A percentile compares a stretch with the other conserved stretches of the same genome.
These are phyloP conservation scores for Lodderomyces margitis DNA, from an alignment of 1,139 yeast species.

Conservation along the genomic window DNA sequence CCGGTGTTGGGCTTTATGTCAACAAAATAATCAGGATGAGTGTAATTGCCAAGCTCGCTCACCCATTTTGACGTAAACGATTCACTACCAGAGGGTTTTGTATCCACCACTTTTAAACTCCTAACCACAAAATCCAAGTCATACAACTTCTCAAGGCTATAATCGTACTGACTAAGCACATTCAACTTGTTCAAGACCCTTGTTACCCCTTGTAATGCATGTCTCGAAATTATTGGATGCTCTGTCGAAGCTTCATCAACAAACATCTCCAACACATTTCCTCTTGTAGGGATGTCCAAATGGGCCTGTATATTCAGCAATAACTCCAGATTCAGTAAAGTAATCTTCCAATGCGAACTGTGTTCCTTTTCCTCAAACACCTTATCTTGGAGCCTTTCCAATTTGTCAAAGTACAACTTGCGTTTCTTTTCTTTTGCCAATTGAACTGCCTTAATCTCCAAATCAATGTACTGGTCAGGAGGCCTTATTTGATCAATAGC, in stretches of 20 bases:
- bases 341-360: constrained; percentile 66
- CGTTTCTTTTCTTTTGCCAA: constrained; percentile 61
- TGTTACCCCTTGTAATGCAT: constrained; percentile 63
- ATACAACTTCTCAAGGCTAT: constrained; percentile 48
- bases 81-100: constrained; percentile 27
- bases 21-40: constrained; percentile 51
- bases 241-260: constrained; percentile 56
- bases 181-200: constrained; percentile 53
- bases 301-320: constrained; percentile 56
- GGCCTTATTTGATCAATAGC: constrained; percentile 59
- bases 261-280: constrained; percentile 47
- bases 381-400: constrained; percentile 43
- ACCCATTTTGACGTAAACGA: constrained; percentile 47
- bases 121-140: constrained; percentile 40
- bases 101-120: constrained; percentile 42
- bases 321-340: constrained; percentile 53
- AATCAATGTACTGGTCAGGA: constrained; percentile 55
- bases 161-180: constrained; percentile 51
- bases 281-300: constrained; percentile 47
- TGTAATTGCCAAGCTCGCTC: constrained; percentile 51
- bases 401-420: constrained; percentile 35
- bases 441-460: constrained; percentile 55
- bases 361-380: constrained; percentile 37
- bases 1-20: constrained; percentile 62
- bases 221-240: constrained; percentile 70